Conservation (phyloP, 2,329 filamentous ascomycete species). For the Trichoderma sp. region DNA sequence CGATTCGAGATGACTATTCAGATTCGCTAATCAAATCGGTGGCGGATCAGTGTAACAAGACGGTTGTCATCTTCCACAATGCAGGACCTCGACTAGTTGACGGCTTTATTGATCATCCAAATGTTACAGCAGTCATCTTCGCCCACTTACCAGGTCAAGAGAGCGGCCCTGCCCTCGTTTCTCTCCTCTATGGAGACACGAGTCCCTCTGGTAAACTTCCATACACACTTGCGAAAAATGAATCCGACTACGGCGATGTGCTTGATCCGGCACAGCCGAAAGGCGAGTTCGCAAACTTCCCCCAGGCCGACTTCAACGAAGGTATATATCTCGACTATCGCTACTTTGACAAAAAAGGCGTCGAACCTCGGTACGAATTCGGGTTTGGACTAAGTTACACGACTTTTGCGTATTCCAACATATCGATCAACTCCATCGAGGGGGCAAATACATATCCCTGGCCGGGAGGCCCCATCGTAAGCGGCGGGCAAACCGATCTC, state of each 20-base stretch:
- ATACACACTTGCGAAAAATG: slow-evolving; percentile 61
- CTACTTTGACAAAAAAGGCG: slow-evolving; percentile 52
- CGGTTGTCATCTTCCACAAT: slow-evolving; percentile 66
- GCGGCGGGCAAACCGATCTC: slow-evolving; percentile 50
- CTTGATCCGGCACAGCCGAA: slow-evolving; percentile 45
- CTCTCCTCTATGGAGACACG: slow-evolving; percentile 58
- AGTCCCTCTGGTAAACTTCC: slow-evolving; percentile 61
- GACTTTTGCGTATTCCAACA: slow-evolving; percentile 50
- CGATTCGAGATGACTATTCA: slow-evolving; percentile 66
- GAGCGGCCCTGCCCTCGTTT: slow-evolving; percentile 56
- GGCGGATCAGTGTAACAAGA: slow-evolving; percentile 60
- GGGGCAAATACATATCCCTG: slow-evolving; percentile 36
- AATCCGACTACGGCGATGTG: slow-evolving; percentile 56
- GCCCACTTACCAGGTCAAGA: slow-evolving; percentile 67
- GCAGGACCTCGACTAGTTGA: slow-evolving; percentile 63
- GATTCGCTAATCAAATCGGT: slow-evolving; percentile 60
- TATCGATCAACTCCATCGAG: slow-evolving; percentile 39
- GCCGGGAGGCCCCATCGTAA: slow-evolving; percentile 43
- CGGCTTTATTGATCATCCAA: slow-evolving; percentile 61
- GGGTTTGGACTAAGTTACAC: slow-evolving; percentile 61
- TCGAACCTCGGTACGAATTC: slow-evolving; percentile 56
- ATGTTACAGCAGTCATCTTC: slow-evolving; percentile 65
- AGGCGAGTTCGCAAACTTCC: slow-evolving; percentile 54
- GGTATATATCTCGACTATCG: slow-evolving; percentile 58
- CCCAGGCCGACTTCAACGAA: slow-evolving; percentile 55